Conservation (phyloP, 768 basidiomycete genomes). For the Leccinum boreale region DNA sequence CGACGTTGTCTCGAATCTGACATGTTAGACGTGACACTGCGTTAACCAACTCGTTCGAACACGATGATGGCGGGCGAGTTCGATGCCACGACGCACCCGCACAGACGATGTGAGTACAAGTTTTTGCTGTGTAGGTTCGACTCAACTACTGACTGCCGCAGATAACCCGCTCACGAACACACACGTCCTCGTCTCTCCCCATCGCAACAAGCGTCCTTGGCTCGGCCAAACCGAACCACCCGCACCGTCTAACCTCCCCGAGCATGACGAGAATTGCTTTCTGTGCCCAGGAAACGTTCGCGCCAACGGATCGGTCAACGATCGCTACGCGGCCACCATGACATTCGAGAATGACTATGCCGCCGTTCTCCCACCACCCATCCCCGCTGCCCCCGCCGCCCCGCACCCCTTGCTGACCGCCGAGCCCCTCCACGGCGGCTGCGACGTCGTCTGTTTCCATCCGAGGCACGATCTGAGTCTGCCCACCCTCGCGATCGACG, state of each 20-base stretch:
- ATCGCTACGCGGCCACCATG: conserved; percentile 61
- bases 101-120: conserved; percentile 58
- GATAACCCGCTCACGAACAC: conserved; percentile 80
- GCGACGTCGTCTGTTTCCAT: conserved; percentile 86
- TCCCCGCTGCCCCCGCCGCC: conserved; percentile 47
- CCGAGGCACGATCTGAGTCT: conserved; percentile 85
- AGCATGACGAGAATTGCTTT: conserved; percentile 74
- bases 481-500: conserved; percentile 53
- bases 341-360: conserved; percentile 83
- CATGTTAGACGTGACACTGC: conserved; percentile 14
- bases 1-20: conserved; percentile 47
- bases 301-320: conserved; percentile 68
- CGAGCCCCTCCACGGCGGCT: conserved; percentile 75
- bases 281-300: conserved; percentile 85
- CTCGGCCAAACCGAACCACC: conserved; percentile 78
- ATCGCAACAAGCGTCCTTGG: conserved; percentile 91
- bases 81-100: conserved; percentile 61
- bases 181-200: conserved; percentile 82
- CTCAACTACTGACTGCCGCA: conserved; percentile 26
- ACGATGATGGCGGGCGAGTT: conserved; percentile 38
- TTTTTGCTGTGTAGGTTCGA: background rate
- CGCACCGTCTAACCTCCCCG: conserved; percentile 47
- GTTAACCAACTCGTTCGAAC: background rate
- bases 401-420: conserved; percentile 60
- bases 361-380: conserved; percentile 66